These are phyloP conservation scores for Pisolithus sp. DNA, from an alignment of 768 basidiomycete species.

Conservation along the genomic window DNA sequence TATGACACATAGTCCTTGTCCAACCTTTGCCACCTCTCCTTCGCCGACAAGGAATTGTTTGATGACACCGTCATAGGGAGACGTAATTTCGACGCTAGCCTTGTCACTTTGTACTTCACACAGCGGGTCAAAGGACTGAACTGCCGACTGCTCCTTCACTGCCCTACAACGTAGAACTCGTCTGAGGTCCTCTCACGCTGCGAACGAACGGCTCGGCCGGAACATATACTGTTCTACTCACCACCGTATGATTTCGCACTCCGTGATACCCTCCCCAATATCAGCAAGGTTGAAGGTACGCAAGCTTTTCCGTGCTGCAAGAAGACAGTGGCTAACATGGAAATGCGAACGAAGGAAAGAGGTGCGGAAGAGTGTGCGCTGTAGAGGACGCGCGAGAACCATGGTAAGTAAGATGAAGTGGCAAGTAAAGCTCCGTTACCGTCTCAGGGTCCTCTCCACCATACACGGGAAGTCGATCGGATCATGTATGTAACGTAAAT, in stretches of 20 bases:
- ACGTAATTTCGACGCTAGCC: slow-evolving; percentile 86
- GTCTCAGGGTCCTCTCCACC: too few relatives aligned
- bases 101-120: slow-evolving; percentile 91
- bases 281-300: slow-evolving; percentile 74
- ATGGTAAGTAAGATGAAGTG: not conserved
- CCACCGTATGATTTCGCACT: slow-evolving; percentile 88
- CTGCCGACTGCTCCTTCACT: slow-evolving; percentile 42
- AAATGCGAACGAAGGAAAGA: slow-evolving; percentile 29
- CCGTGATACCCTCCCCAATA: slow-evolving; percentile 88
- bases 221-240: slow-evolving; percentile 29
- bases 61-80: slow-evolving; percentile 74
- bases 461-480: too few relatives aligned
- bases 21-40: slow-evolving; percentile 81
- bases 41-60: slow-evolving; percentile 69
- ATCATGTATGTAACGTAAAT: too few relatives aligned
- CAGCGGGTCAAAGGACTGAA: slow-evolving; percentile 64
- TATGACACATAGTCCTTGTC: slow-evolving; percentile 69
- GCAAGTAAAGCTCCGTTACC: too few relatives aligned
- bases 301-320: slow-evolving; percentile 31
- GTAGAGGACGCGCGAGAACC: slow-evolving; percentile 12
- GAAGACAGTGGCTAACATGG: slow-evolving; percentile 28
- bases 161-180: slow-evolving; percentile 39
- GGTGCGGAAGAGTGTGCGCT: slow-evolving; percentile 18
- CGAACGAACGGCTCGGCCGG: slow-evolving; percentile 19
- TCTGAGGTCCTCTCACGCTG: not conserved